phyloP scores from a whole-genome alignment of 805 yeast genomes.

The Priceomyces carsonii region DNA sequence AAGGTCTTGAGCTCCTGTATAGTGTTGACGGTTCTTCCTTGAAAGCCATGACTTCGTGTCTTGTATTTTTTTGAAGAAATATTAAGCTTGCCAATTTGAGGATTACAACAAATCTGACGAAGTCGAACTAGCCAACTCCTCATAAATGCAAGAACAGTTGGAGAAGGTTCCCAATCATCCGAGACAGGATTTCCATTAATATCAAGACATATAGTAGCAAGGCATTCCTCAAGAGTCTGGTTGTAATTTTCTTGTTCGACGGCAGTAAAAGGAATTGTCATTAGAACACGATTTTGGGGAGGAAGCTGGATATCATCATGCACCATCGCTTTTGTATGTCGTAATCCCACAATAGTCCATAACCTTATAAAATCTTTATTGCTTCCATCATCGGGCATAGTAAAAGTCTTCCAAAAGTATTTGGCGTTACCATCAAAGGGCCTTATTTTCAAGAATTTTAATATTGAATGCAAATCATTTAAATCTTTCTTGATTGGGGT shows the following conservation, averaged over 20 bases:
- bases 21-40: conserved; percentile 15
- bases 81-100: conserved; percentile 47
- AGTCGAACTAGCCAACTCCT: conserved; percentile 67
- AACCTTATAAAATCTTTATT: conserved; percentile 39
- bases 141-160: conserved; percentile 46
- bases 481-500: conserved; percentile 77
- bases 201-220: conserved; percentile 54
- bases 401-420: conserved; percentile 39
- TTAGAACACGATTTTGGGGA: conserved; percentile 66
- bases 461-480: conserved; percentile 67
- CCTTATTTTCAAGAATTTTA: conserved; percentile 61
- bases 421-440: conserved; percentile 59
- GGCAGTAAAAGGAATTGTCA: conserved; percentile 74
- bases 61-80: conserved; percentile 23
- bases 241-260: conserved; percentile 85
- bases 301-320: conserved; percentile 76
- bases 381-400: conserved; percentile 9
- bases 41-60: conserved; percentile 13
- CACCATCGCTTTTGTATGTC: conserved; percentile 88
- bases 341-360: conserved; percentile 56
- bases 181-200: conserved; percentile 51
- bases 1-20: conserved; percentile 43
- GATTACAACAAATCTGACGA: conserved; percentile 83
- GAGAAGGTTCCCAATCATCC: conserved; percentile 50
- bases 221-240: conserved; percentile 60